These are phyloP conservation scores for Blumeriella jaapii DNA, from an alignment of 2,329 filamentous ascomycete species.

Conservation along the genomic window DNA sequence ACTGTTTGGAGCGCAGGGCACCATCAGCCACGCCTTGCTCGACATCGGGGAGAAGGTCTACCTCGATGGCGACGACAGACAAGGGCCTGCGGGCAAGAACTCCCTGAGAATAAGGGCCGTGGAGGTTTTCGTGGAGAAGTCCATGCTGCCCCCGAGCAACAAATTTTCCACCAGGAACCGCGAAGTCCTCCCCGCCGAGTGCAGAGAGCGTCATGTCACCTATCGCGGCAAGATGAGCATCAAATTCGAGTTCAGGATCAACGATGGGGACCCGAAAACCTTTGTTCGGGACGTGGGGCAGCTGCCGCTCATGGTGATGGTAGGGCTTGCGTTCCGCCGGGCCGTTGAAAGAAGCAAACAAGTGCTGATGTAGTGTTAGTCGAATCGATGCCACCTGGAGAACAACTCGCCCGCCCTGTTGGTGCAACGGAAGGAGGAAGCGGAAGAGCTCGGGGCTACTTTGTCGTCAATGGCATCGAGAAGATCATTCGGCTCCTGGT, in stretches of 20 bases:
- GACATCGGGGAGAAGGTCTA: slow-evolving; percentile 88
- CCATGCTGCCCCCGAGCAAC: slow-evolving; percentile 67
- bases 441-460: slow-evolving; percentile 96
- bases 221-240: slow-evolving; percentile 81
- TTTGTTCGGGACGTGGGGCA: slow-evolving; percentile 77
- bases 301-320: slow-evolving; percentile 87
- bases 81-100: slow-evolving; percentile 52
- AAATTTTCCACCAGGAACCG: slow-evolving; percentile 70
- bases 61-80: slow-evolving; percentile 66
- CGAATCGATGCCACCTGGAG: slow-evolving; percentile 83
- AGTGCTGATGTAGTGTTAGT: slow-evolving; percentile 37
- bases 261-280: slow-evolving; percentile 74
- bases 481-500: slow-evolving; percentile 91
- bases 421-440: slow-evolving; percentile 83
- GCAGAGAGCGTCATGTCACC: slow-evolving; percentile 82
- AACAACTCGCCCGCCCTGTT: slow-evolving; percentile 72
- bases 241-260: slow-evolving; percentile 75
- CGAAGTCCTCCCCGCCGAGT: slow-evolving; percentile 84
- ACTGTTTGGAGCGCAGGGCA: slow-evolving; percentile 63
- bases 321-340: no score
- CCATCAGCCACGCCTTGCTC: slow-evolving; percentile 62
- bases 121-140: slow-evolving; percentile 72
- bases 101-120: slow-evolving; percentile 67
- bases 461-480: slow-evolving; percentile 94
- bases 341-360: slow-evolving; percentile 5